phyloP scores from a whole-genome alignment of 2,329 filamentous ascomycete genomes.

The Aspergillus aculeatinus region DNA sequence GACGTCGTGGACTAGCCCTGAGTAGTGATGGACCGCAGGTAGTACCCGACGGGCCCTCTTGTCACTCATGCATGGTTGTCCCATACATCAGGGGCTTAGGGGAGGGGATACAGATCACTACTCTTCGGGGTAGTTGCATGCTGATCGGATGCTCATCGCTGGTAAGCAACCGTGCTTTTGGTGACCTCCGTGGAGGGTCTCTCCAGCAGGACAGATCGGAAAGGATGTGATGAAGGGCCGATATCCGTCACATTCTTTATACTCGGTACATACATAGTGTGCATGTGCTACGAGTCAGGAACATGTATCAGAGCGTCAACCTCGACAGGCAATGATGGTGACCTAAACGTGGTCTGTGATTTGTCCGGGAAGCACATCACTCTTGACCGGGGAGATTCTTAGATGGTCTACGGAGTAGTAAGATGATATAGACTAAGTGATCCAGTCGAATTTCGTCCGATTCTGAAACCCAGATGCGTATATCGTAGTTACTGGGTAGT shows the following conservation, averaged over 20 bases:
- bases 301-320: neutral
- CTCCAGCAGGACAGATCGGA: neutral
- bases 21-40: neutral
- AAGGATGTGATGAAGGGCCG: neutral
- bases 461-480: neutral
- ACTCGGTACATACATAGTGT: too few relatives aligned
- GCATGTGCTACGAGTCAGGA: neutral
- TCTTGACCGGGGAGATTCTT: neutral
- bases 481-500: neutral
- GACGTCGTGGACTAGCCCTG: neutral
- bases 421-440: neutral
- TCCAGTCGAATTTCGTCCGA: neutral
- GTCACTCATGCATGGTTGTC: neutral
- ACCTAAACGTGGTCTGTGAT: neutral
- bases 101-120: neutral
- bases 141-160: neutral
- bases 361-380: neutral
- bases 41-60: conserved; percentile 3
- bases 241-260: neutral
- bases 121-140: neutral
- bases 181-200: neutral
- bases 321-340: neutral
- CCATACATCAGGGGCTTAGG: neutral
- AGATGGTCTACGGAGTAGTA: too few relatives aligned
- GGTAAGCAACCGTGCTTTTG: neutral